Evolutionary conservation across 2,329 filamentous ascomycete genomes (phyloP), one percentile per base, ranked within the genome.

Genomic region (Nannizziopsis arthrosporioides): DNA sequence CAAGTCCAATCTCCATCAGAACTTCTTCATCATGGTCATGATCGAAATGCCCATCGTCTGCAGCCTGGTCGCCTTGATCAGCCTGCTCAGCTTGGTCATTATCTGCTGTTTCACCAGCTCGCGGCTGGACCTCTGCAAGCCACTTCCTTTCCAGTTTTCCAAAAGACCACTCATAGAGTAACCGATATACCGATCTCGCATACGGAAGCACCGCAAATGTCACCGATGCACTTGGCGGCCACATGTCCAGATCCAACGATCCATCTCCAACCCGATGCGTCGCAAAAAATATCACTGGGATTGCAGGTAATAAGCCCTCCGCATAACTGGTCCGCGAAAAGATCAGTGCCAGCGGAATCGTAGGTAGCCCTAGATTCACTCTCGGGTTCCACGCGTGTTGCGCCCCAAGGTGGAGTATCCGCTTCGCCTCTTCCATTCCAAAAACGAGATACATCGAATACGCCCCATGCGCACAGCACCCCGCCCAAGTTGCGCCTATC

Each of bases 341-440:
- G 9, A 87, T 71, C 7, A 89, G 70, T 1, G 78, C 72, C 9
- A 82, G 71, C 0, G 80, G 82, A 50, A 89, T 83, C 5, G 85
- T 68, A 1, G 82, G 79, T 2, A 86, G 63, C 1, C 80, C 80
- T 22, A 82, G 56, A 50, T 75, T 73, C 37, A 80, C 59, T 18
- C 74, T 67, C 61, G 74, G 75, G 56, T 63, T 61, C 66, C 63
- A 69, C 15, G 63, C 56, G 41, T 55, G 47, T 5, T 62, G 61
- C 11, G 61, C 57, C n/a, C 58, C 56, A 50, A 62, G 55, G 54
- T 69, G 57, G 5, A 83, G 65, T 34, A 84, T 76, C 15, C 67
- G 65, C 15, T 68, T 63, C 3, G 77, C 78, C 52, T 84, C 80
- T 17, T 80, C 71, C 0, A 68, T 64, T 0, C 82, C 82, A 57